Conservation (phyloP, 2,329 filamentous ascomycete species). For the Alternaria gaisen region DNA sequence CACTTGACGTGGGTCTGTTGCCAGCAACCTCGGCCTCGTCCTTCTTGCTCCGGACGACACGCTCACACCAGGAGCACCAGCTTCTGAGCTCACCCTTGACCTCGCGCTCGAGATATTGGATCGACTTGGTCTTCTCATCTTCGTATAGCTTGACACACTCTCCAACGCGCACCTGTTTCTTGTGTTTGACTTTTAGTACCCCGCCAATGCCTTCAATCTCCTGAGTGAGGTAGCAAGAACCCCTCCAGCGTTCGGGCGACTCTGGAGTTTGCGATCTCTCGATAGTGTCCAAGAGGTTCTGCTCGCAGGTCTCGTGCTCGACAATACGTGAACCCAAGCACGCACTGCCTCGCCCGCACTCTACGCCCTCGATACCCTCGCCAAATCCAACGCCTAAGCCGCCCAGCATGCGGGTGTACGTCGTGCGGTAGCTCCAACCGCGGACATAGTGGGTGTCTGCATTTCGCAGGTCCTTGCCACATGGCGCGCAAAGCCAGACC, state of each 20-base stretch:
- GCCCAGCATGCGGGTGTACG: conserved; percentile 80
- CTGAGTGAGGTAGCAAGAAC: conserved; percentile 80
- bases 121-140: conserved; percentile 57
- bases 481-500: conserved; percentile 87
- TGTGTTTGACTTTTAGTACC: conserved; percentile 85
- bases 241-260: conserved; percentile 59
- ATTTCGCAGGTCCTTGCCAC: conserved; percentile 74
- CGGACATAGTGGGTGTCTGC: conserved; percentile 67
- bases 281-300: conserved; percentile 69
- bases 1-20: conserved; percentile 23
- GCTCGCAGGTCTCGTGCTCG: conserved; percentile 84
- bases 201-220: conserved; percentile 93
- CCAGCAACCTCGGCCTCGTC: conserved; percentile 48
- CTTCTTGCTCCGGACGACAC: conserved; percentile 71
- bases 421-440: conserved; percentile 89
- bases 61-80: conserved; percentile 92
- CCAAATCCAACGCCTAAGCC: conserved; percentile 87
- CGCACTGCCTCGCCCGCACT: conserved; percentile 79
- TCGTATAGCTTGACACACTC: conserved; percentile 86
- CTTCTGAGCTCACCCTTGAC: conserved; percentile 73
- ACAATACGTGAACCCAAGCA: conserved; percentile 81
- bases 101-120: conserved; percentile 75
- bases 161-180: conserved; percentile 81
- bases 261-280: conserved; percentile 52
- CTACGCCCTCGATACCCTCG: conserved; percentile 86